Conservation (phyloP, 2,329 filamentous ascomycete genomes). For the Remersonia thermophila region DNA sequence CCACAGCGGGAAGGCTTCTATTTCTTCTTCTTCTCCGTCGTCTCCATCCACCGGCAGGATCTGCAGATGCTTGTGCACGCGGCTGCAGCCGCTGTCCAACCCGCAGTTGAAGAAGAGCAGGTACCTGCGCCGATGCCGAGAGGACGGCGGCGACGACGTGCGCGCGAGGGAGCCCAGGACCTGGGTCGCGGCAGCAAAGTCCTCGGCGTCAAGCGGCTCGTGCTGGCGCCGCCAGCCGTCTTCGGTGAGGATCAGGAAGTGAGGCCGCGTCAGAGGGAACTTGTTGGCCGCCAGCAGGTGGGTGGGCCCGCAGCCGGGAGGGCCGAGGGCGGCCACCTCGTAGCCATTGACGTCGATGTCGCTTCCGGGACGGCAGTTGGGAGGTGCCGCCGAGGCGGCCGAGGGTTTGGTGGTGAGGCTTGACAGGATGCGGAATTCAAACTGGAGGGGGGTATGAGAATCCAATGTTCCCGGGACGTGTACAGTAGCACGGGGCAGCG, state of each 20-base stretch:
- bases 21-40: background rate
- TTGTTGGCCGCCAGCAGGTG: conserved; percentile 37
- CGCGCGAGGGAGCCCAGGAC: conserved; percentile 17
- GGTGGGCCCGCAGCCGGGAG: conserved; percentile 13
- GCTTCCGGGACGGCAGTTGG: conserved; percentile 22
- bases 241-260: conserved; percentile 33
- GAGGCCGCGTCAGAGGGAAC: conserved; percentile 35
- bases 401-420: conserved; percentile 12
- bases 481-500: too few relatives aligned
- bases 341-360: conserved; percentile 31
- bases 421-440: conserved; percentile 11
- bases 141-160: conserved; percentile 1
- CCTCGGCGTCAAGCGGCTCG: conserved; percentile 23
- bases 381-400: conserved; percentile 1
- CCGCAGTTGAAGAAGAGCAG: conserved; percentile 36
- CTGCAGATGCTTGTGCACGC: conserved; percentile 39
- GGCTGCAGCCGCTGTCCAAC: conserved; percentile 30
- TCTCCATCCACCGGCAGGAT: conserved; percentile 21
- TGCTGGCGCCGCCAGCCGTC: conserved; percentile 35
- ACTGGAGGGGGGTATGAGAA: too few relatives aligned
- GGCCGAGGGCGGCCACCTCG: conserved; percentile 27
- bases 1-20: conserved; percentile 18
- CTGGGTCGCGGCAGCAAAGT: conserved; percentile 24
- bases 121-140: conserved; percentile 14
- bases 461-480: too few relatives aligned